Evolutionary conservation across 2,329 filamentous ascomycete species (phyloP), one percentile per base, ranked within the genome.

Genomic region (Hirsutella rhossiliensis): DNA sequence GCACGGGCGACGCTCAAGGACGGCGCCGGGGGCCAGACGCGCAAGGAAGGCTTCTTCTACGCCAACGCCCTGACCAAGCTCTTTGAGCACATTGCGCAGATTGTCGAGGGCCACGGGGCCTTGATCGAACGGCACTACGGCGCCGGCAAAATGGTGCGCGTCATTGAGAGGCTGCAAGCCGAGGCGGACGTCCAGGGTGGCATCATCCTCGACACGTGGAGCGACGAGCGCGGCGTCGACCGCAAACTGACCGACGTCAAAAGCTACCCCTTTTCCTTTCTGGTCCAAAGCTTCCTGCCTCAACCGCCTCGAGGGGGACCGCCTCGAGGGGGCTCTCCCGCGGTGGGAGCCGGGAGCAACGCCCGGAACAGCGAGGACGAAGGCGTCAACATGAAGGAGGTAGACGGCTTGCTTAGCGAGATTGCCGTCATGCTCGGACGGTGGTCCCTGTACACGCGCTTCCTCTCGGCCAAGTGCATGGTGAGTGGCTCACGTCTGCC

Each of bases 1-100:
- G 92, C 92, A 18, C 79, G 92, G 42, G 73, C 76, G 36, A 94
- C 86, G 55, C 72, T 95, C 54, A 88, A 84, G 61, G 78, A 85
- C 34, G 78, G 72, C 12, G 67, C 76, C 5, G 75, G 73, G 2
- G 59, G 52, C 28, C 62, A 56, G 46, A 52, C 45, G 39, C 58
- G 59, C 18, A 84, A 78, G 55, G 89, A 94, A 48, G 82, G 81
- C 4, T 86, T 89, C 67, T 95, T 96, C 68, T 97, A 95, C 60
- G 89, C 85, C 37, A 90, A 84, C 62, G 83, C 87, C 2, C 68
- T 98, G 49, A 95, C 89, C 5, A 89, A 87, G 58, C 67, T 98
- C 40, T 98, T 98, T 59, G 90, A 97, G 62, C 90, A 98, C 63
- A 95, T 98, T 61, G 90, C 92, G 2, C 87, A 94, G 59, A 96